These are phyloP conservation scores for Penicillium sp. DNA, from an alignment of 2,329 filamentous ascomycete genomes.

Conservation along the genomic window DNA sequence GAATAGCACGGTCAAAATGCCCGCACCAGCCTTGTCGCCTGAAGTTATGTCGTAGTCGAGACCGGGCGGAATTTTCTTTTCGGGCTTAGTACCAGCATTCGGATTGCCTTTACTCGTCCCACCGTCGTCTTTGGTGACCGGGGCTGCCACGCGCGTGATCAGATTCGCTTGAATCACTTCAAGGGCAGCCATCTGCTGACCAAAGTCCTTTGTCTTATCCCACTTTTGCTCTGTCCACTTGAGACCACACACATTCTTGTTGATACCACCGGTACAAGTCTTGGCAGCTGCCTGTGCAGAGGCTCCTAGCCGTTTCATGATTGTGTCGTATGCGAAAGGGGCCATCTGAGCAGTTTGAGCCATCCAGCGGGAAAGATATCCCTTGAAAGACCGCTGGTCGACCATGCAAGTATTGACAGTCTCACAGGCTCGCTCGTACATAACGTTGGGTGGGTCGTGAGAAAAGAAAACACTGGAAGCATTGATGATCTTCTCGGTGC, in stretches of 20 bases:
- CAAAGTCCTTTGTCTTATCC: conserved; percentile 40
- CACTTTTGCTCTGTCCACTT: conserved; percentile 42
- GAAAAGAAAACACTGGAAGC: conserved; percentile 54
- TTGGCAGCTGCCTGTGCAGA: conserved; percentile 57
- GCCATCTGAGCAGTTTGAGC: conserved; percentile 59
- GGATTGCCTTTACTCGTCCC: conserved; percentile 39
- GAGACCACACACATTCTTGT: conserved; percentile 39
- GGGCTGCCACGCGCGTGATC: conserved; percentile 31
- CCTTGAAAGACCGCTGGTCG: conserved; percentile 67
- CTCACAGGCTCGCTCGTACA: conserved; percentile 63
- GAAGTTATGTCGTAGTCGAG: conserved; percentile 28
- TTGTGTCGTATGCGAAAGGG: conserved; percentile 53
- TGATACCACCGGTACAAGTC: conserved; percentile 53
- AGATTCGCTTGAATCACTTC: conserved; percentile 39
- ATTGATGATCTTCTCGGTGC: conserved; percentile 55
- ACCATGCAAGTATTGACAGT: conserved; percentile 55
- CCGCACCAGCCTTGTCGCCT: conserved; percentile 45
- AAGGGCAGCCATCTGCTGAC: conserved; percentile 43
- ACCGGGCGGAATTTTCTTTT: conserved; percentile 10
- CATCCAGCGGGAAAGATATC: conserved; percentile 62
- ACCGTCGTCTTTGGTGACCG: conserved; percentile 32
- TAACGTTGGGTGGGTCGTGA: conserved; percentile 45
- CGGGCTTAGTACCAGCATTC: conserved; percentile 25
- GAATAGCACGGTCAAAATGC: conserved; percentile 44
- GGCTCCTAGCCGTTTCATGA: conserved; percentile 55